phyloP scores from a whole-genome alignment of 2,329 filamentous ascomycete species.

The Colletotrichum neosansevieriae region DNA sequence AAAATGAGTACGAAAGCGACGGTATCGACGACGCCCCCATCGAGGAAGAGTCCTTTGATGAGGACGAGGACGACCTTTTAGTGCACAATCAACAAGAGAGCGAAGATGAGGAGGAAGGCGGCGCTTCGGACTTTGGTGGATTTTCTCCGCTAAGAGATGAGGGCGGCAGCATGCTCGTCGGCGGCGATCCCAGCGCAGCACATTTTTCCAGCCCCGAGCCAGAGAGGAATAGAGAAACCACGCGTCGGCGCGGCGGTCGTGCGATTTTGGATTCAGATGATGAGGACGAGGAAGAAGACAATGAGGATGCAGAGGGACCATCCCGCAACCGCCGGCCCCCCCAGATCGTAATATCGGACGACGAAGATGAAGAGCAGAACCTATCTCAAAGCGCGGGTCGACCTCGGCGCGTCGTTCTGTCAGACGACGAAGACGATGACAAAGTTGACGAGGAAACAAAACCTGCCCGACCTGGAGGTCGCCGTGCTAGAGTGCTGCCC shows the following conservation, averaged over 20 bases:
- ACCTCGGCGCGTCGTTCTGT: constrained; percentile 35
- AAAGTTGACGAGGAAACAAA: constrained; percentile 6
- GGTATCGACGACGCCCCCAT: constrained; percentile 53
- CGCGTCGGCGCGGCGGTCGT: constrained; percentile 41
- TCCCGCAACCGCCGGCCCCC: background rate
- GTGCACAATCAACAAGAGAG: constrained; percentile 35
- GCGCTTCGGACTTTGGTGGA: constrained; percentile 24
- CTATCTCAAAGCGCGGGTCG: constrained; percentile 38
- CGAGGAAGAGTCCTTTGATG: constrained; percentile 40
- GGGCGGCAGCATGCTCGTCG: constrained; percentile 29
- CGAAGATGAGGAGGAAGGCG: constrained; percentile 44
- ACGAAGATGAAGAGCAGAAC: constrained; percentile 33
- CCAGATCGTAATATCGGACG: constrained; percentile 42
- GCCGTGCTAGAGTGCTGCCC: constrained; percentile 22
- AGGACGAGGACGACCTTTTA: constrained; percentile 32
- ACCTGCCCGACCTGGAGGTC: background rate
- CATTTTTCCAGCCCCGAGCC: constrained; percentile 50
- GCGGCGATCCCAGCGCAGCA: constrained; percentile 32
- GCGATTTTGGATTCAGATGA: constrained; percentile 47
- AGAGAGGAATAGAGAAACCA: constrained; percentile 30
- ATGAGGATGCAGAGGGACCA: background rate
- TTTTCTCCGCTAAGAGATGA: constrained; percentile 36
- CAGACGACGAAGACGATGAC: constrained; percentile 43
- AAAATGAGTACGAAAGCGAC: constrained; percentile 53
- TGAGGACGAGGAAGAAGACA: constrained; percentile 39